Base-by-base conservation (phyloP, 1,139 yeast species). In the Kodamaea fungicola region DNA sequence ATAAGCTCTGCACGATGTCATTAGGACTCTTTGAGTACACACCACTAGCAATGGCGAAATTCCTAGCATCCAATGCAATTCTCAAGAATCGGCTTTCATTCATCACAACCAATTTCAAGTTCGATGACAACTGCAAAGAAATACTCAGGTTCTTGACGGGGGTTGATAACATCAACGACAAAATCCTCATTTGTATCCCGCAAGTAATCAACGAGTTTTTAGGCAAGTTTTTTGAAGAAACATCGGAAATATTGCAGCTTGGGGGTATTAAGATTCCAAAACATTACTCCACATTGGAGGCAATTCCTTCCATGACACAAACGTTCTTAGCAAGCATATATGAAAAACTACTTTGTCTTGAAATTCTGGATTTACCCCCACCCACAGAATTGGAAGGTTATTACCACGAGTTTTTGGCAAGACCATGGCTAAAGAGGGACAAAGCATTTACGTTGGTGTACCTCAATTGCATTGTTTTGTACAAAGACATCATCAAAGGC, bases 61-160 rank as follows among this genome's bases (percentile, higher is more conserved):
- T 46, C 28, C 35, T 50, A 13, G 45, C 47, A 8, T 28, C 45
- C 25, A 42, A 43, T 30, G 33, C 42, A 6, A 31, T 49, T 9
- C 35, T 52, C 33, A 43, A 41, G 30, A 40, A 40, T 12, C 40
- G 41, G 10, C 24, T 38, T 34, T 43, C 33, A 30, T 45, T 52
- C 34, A 40, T 59, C 16, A 57, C 61, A 22, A 40, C 57, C 7
- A 57, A 59, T 38, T 51, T 46, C 32, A 42, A 40, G 12, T 44
- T 57, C 12, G 56, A 54, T 34, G 40, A 40, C 7, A 51, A 46
- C 12, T 37, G 49, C 10, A 39, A 41, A 23, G 52, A 52, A 32
- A 36, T 56, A 4, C 36, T 57, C 12, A 49, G 42, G 30, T 57
- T 49, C 34, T 22, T 38, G 24, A 35, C 49, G 4, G 44, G 46